A percentile compares a stretch with the other conserved stretches of the same genome.
Conservation (phyloP, 177 flowering plant genomes). For the Telopea speciosissima region DNA sequence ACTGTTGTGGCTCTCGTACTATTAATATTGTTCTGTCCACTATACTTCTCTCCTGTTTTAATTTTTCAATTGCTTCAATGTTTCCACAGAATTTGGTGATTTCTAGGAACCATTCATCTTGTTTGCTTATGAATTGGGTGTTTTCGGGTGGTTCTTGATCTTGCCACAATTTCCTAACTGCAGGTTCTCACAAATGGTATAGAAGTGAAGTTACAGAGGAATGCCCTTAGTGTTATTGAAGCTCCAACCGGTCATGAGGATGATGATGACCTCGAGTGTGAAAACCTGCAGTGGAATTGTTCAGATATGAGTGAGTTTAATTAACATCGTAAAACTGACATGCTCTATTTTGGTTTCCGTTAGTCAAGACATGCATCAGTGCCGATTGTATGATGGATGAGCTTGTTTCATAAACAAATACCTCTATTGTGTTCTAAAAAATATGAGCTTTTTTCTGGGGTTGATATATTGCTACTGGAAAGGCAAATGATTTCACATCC, state of each 20-base stretch:
- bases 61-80: not conserved
- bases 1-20: not conserved
- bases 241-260: constrained; percentile 91
- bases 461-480: too few species aligned
- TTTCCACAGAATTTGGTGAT: not conserved
- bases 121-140: not conserved
- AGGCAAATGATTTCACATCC: not conserved
- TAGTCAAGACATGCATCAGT: not conserved
- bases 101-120: not conserved
- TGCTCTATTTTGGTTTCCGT: not conserved
- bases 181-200: constrained; percentile 92
- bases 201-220: constrained; percentile 92
- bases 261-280: constrained; percentile 78
- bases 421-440: not conserved
- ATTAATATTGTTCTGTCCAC: not conserved
- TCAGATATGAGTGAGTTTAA: constrained; percentile 59
- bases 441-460: too few species aligned
- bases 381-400: not conserved
- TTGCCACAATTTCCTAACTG: constrained; percentile 1
- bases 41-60: not conserved
- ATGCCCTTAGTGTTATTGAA: constrained; percentile 92
- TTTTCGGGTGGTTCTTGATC: not conserved
- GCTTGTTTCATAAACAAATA: not conserved
- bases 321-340: constrained; percentile 1
- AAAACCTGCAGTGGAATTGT: constrained; percentile 62